A percentile compares a stretch with the other conserved stretches of the same genome.
Conservation (phyloP, 2,329 filamentous ascomycete species). For the Ceratocystiopsis brevicomis region DNA sequence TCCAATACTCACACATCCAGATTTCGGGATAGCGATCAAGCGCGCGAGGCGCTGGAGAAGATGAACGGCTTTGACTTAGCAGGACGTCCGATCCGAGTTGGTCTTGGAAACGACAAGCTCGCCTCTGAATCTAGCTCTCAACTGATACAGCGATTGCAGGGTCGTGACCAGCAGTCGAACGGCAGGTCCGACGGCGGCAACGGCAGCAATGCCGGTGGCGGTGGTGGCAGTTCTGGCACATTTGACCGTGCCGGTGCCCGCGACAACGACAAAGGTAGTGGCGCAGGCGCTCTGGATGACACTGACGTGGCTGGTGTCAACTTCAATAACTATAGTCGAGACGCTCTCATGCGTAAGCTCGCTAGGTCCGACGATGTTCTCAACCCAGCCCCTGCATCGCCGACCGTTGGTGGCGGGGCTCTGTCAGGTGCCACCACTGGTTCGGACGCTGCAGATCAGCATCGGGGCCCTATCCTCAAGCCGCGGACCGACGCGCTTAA, state of each 20-base stretch:
- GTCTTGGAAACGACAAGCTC: conserved; percentile 99
- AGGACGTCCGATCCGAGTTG: conserved; percentile 90
- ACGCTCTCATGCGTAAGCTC: conserved; percentile 96
- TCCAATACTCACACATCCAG: conserved; percentile 23
- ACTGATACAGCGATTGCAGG: conserved; percentile 79
- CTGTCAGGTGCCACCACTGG: conserved; percentile 15
- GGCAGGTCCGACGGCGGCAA: conserved; percentile 40
- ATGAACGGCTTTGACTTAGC: conserved; percentile 99
- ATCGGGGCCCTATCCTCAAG: conserved; percentile 53
- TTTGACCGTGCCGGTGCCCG: conserved; percentile 84
- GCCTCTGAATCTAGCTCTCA: conserved; percentile 91
- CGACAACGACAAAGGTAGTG: conserved; percentile 76
- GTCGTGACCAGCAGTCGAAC: conserved; percentile 43
- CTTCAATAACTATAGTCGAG: conserved; percentile 98
- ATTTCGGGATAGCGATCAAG: conserved; percentile 76
- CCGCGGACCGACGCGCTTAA: conserved; percentile 60
- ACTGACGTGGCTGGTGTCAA: conserved; percentile 96
- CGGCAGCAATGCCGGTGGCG: conserved; percentile 64
- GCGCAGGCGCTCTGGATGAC: conserved; percentile 88
- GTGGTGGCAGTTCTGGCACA: conserved; percentile 20
- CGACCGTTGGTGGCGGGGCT: not conserved
- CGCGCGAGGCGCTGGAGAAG: conserved; percentile 87
- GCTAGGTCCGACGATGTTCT: conserved; percentile 68
- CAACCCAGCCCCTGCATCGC: not conserved
- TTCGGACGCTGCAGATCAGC: conserved; percentile 23